phyloP scores from a whole-genome alignment of 2,329 filamentous ascomycete genomes.

The Diaporthe nobilis region DNA sequence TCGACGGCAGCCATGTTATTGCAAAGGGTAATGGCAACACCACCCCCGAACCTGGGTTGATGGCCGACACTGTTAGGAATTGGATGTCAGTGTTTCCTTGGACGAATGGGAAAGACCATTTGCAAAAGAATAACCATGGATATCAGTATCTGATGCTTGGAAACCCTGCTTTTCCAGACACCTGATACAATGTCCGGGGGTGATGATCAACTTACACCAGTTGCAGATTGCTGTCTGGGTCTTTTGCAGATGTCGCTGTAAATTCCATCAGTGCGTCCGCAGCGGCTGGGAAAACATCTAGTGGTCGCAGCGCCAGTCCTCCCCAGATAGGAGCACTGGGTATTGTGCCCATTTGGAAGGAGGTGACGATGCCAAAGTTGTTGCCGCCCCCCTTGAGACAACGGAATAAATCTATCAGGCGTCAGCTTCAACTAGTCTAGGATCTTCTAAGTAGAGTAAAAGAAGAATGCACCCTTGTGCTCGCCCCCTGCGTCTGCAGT shows the following conservation, averaged over 20 bases:
- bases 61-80: not conserved
- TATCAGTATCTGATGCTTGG: not conserved
- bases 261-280: not conserved
- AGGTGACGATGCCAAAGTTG: slow-evolving; percentile 45
- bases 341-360: not conserved
- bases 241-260: not conserved
- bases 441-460: too few relatives aligned
- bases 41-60: not conserved
- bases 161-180: not conserved
- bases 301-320: not conserved
- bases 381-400: slow-evolving; percentile 46
- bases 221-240: not conserved
- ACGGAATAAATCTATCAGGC: slow-evolving; percentile 41
- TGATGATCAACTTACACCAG: not conserved
- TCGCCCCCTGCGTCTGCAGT: slow-evolving; percentile 33
- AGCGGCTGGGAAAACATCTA: not conserved
- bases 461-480: slow-evolving; percentile 18
- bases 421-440: not conserved
- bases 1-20: slow-evolving; percentile 1
- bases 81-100: not conserved
- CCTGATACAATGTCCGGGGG: not conserved
- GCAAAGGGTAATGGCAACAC: not conserved
- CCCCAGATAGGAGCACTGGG: not conserved
- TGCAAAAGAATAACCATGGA: too few relatives aligned
- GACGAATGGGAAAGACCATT: not conserved